Conservation (phyloP, 208 protist species). For the Trypanosoma platydactyli region DNA sequence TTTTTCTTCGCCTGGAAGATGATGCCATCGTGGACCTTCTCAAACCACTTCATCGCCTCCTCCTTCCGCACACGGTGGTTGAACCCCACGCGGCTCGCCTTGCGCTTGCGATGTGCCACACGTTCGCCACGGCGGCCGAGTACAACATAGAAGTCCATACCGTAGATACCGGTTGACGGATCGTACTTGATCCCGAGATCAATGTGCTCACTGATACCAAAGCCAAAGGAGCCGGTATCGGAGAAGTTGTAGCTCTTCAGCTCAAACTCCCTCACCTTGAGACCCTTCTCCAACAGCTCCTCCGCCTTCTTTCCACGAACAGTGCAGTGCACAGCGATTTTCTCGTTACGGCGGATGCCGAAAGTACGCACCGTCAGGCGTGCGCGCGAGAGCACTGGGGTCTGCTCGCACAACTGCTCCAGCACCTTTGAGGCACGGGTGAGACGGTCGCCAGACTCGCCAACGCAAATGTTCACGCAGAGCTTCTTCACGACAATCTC, state of each 20-base stretch:
- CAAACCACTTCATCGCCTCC: constrained; percentile 99
- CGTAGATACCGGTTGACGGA: constrained; percentile 99
- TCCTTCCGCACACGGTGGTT: constrained; percentile 96
- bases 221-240: constrained; percentile 98
- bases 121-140: constrained; percentile 97
- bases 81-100: constrained; percentile 85
- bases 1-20: constrained; percentile 95
- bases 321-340: constrained; percentile 99
- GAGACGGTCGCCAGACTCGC: constrained; percentile 98
- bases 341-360: constrained; percentile 99
- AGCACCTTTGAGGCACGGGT: constrained; percentile 99
- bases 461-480: constrained; percentile 99
- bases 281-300: constrained; percentile 98
- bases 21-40: constrained; percentile 98
- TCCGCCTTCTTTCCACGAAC: constrained; percentile 99
- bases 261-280: constrained; percentile 99
- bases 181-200: constrained; percentile 99
- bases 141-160: constrained; percentile 98
- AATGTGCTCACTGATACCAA: constrained; percentile 99
- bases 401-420: constrained; percentile 98
- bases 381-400: constrained; percentile 96
- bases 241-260: constrained; percentile 97
- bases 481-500: constrained; percentile 99
- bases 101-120: constrained; percentile 93
- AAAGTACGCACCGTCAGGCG: constrained; percentile 99